Evolutionary conservation across 139 green algal species (phyloP), one percentile per base, ranked within the genome.

Genomic region (Raphidocelis subcapitata): DNA sequence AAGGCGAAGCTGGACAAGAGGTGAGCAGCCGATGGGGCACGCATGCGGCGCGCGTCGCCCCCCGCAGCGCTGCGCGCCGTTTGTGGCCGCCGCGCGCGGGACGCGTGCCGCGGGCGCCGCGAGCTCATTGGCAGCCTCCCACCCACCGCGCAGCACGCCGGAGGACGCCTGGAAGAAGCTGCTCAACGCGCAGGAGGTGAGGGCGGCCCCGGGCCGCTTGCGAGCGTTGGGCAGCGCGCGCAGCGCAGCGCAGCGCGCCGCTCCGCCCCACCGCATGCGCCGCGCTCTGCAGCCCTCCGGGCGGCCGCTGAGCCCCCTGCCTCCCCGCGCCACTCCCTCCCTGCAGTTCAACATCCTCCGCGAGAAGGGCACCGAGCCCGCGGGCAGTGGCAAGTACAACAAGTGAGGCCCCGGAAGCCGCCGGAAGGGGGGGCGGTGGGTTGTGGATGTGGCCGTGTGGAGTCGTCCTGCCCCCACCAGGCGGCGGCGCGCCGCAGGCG

Each of bases 281-380:
- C 20, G 49, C 49, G 20, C 20, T 35, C 5, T 29, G 10, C 24
- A 35, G 55, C 10, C 24, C 5, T 12, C 26, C 55, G 10, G 16
- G 5, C 26, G 8, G 5, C 8, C 55, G 16, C 24, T 20, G 8
- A 23, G 10, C 8, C 5, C 3, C 16, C 24, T 56, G 24, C 28
- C 16, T 12, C n/a, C 15, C 26, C 46, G 26, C 36, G 46, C 44
- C 36, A n/a, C 12, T 32, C 14, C 31, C n/a, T 65, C 5, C 18
- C n/a, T 57, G 33, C 82, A 96, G 88, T 96, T 86, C 73, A 74
- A 92, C 18, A 89, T 99, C 36, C 79, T 99, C n/a, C 80, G 95
- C 12, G 65, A 94, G 55, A 98, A 98, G 79, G 95, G 95, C 66
- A 99, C 95, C 4, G 94, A 98, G 72, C 76, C 72, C 12, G 74